Evolutionary conservation across 495 filamentous ascomycete genomes (phyloP), one percentile per base, ranked within the genome.

Genomic region (Hypoxylon subgilvum): DNA sequence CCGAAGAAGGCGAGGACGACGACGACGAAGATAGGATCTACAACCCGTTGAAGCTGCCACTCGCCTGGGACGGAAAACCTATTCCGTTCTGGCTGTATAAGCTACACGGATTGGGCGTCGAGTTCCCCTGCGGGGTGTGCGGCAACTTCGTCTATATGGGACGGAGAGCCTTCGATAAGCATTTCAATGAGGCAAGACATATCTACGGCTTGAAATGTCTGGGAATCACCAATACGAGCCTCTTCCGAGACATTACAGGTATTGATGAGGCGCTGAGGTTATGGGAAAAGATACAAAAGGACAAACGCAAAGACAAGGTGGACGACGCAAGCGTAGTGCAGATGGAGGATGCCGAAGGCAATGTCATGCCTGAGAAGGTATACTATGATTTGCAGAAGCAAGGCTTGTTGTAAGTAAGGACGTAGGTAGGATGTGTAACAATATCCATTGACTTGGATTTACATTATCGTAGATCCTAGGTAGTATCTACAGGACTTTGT

Each of bases 11-110:
- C 4, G 86, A 88, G 1, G 83, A 87, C 32, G 57, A 61, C 3
- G 83, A 81, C 5, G 90, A 93, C 16, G 88, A 92, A 18, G 91
- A 94, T 52, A 92, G 86, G 60, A 87, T 97, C 55, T 96, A 97
- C 81, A 98, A 98, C 69, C 94, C 94, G 1, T 81, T 97, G 54
- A 98, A 98, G 65, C 79, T 98, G 6, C 94, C 94, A 4, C 79
- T 97, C 13, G 92, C 90, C 3, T 98, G 94, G 94, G 94, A 98
- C 63, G 93, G 95, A 28, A 97, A 97, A 69, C 94, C 94, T 12
- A 98, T 98, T 65, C 94, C 94, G 10, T 97, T 92, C 78, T 98
- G 94, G 94, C 84, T 98, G 2, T 98, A 97, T 80, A 93, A 96
- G 66, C 79, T 98, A 12, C 94, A 98, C 68, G 94, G 94, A 9